Evolutionary conservation across 805 yeast species (phyloP), one percentile per base, ranked within the genome.

Genomic region (Saccharomycopsis schoenii): DNA sequence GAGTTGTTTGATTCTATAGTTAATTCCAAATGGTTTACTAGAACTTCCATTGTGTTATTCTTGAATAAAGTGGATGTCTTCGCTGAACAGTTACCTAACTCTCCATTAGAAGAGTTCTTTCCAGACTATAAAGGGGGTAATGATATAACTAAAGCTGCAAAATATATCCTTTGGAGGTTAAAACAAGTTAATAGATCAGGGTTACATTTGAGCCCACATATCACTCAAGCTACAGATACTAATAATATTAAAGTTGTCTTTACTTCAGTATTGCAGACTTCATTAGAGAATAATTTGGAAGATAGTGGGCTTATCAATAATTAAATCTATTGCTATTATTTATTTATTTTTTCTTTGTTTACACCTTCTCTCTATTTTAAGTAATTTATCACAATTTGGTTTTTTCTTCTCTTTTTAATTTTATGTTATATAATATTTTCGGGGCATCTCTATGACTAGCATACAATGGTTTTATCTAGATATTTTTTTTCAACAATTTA

Each of bases 181-280:
- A 85, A 89, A 47, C 90, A 87, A 71, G 83, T 89, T 56, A 92
- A 91, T 70, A 79, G 96, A 66, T 84, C 94, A 0, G 89, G 90
- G 21, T 76, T 90, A 64, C 87, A 85, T 63, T 82, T 92, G 40
- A 88, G 88, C 68, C 97, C 97, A 12, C 96, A 91, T 72, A 88
- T 91, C 25, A 91, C 97, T 2, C 97, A 91, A 72, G 97, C 97
- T 0, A 91, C 97, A 0, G 97, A 91, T 71, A 91, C 97, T 6
- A 84, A 89, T 36, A 91, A 91, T 72, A 90, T 92, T 64, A 84
- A 87, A 68, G 75, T 90, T 67, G 97, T 91, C 5, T 86, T 88
- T 74, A 91, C 90, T 12, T 92, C 93, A 8, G 89, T 88, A 43
- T 85, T 84, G 68, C 94, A 88, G 69, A 86, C 91, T 2, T 84